These are phyloP conservation scores for Acorus calamus DNA, from an alignment of 106 monocot species.

Conservation along the genomic window DNA sequence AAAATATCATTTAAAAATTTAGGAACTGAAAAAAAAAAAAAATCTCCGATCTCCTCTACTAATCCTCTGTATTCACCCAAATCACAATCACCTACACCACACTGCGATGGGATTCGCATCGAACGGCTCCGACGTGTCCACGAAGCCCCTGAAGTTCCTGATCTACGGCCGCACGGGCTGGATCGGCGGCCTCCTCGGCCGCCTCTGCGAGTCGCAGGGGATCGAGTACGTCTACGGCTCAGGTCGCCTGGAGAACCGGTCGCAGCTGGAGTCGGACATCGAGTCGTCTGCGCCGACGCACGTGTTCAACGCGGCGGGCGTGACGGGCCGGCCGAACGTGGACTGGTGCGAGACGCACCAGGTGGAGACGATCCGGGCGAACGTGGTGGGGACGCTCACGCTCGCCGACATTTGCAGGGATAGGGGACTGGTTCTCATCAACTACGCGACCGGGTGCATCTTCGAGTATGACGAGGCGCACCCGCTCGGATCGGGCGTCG, in stretches of 20 bases:
- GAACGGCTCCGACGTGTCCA: constrained; percentile 6
- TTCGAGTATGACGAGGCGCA: constrained; percentile 23
- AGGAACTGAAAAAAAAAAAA: too few species aligned
- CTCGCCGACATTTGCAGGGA: constrained; percentile 24
- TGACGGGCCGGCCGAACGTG: constrained; percentile 26
- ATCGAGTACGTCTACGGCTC: constrained; percentile 20
- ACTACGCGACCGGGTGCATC: constrained; percentile 26
- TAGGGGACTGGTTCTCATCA: constrained; percentile 16
- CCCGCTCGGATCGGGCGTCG: constrained; percentile 17
- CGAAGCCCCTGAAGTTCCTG: constrained; percentile 14
- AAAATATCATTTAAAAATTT: too few species aligned
- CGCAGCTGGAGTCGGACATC: constrained; percentile 11
- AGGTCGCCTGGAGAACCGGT: constrained; percentile 14
- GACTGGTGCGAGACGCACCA: constrained; percentile 28
- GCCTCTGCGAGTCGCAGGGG: constrained; percentile 13
- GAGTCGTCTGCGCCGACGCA: constrained; percentile 16
- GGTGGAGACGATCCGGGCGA: constrained; percentile 24
- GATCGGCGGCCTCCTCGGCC: constrained; percentile 23
- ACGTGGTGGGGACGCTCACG: constrained; percentile 17
- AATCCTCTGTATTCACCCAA: too few species aligned
- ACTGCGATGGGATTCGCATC: not conserved
- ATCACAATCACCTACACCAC: too few species aligned
- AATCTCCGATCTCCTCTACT: too few species aligned
- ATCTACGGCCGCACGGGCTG: constrained; percentile 23
- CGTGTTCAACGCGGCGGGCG: constrained; percentile 28